A percentile compares a stretch with the other conserved stretches of the same genome.
phyloP scores from a whole-genome alignment of 2,329 filamentous ascomycete genomes.

The Mollisia scopiformis region DNA sequence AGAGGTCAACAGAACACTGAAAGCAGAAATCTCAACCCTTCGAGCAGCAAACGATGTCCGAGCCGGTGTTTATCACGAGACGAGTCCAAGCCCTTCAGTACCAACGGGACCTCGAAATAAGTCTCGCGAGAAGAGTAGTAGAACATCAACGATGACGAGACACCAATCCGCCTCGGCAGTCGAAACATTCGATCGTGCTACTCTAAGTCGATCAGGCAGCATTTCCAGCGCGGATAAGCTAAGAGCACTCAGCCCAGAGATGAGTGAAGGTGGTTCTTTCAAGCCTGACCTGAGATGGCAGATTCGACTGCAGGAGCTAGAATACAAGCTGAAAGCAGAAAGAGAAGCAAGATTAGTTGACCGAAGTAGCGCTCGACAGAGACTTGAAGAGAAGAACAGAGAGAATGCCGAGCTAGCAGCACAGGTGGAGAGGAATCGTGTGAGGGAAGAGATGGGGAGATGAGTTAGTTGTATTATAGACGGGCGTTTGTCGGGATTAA shows the following conservation, averaged over 20 bases:
- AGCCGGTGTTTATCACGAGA: conserved; percentile 41
- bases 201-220: conserved; percentile 43
- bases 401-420: conserved; percentile 73
- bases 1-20: conserved; percentile 64
- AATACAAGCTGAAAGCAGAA: conserved; percentile 87
- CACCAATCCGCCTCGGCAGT: conserved; percentile 51
- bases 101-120: conserved; percentile 37
- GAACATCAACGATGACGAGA: conserved; percentile 51
- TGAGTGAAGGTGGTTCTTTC: conserved; percentile 37
- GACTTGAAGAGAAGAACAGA: conserved; percentile 74
- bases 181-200: conserved; percentile 40
- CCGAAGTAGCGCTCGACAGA: conserved; percentile 78
- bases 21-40: conserved; percentile 71
- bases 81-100: conserved; percentile 40
- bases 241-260: conserved; percentile 5
- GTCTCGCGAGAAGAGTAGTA: conserved; percentile 25
- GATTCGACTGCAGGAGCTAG: conserved; percentile 82
- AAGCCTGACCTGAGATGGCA: conserved; percentile 75
- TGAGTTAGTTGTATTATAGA: too few species aligned
- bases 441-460: conserved; percentile 25
- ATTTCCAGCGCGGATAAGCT: conserved; percentile 5
- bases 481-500: too few species aligned
- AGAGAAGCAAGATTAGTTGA: conserved; percentile 85
- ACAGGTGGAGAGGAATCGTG: conserved; percentile 51
- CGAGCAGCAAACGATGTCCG: conserved; percentile 53